Evolutionary conservation across 768 basidiomycete genomes (phyloP).

Genomic region (Gyrodon lividus): DNA sequence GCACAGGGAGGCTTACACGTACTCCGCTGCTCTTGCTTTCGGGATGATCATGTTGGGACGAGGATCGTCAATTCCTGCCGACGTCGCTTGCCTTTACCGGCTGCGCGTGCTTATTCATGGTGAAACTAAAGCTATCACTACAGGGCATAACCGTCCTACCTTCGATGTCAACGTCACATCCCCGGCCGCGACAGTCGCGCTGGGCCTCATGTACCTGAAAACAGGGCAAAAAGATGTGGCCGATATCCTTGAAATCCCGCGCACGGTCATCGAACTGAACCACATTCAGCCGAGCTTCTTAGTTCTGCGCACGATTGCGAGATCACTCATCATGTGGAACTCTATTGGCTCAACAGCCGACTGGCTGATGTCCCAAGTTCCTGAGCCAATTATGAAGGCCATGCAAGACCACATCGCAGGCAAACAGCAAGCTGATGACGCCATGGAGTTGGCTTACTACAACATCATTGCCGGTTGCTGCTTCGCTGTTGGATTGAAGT

Average conservation of each 20-base stretch:
- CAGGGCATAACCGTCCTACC: slow-evolving; percentile 39
- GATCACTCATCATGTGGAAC: slow-evolving; percentile 86
- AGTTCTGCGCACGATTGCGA: slow-evolving; percentile 74
- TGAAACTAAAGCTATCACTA: slow-evolving; percentile 45
- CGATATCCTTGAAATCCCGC: slow-evolving; percentile 79
- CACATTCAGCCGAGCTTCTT: slow-evolving; percentile 87
- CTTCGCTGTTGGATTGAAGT: slow-evolving; percentile 89
- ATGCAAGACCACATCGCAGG: slow-evolving; percentile 53
- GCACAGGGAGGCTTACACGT: slow-evolving; percentile 89
- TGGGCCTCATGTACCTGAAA: slow-evolving; percentile 91
- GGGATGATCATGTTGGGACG: slow-evolving; percentile 96
- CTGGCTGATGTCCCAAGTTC: slow-evolving; percentile 75
- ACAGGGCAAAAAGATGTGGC: slow-evolving; percentile 85
- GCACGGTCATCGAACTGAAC: slow-evolving; percentile 76
- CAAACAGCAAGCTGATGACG: slow-evolving; percentile 54
- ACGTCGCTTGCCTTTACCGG: slow-evolving; percentile 63
- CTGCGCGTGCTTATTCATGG: slow-evolving; percentile 79
- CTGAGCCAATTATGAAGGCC: slow-evolving; percentile 57
- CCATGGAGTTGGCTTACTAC: slow-evolving; percentile 86
- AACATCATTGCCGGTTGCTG: slow-evolving; percentile 90
- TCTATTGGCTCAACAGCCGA: slow-evolving; percentile 64
- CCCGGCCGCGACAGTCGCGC: slow-evolving; percentile 84
- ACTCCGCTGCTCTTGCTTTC: slow-evolving; percentile 85
- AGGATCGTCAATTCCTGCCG: slow-evolving; percentile 76
- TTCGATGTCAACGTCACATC: slow-evolving; percentile 92